Evolutionary conservation across 345 rosid genomes (phyloP), one percentile per base, ranked within the genome.

Genomic region (Salix suchowensis): DNA sequence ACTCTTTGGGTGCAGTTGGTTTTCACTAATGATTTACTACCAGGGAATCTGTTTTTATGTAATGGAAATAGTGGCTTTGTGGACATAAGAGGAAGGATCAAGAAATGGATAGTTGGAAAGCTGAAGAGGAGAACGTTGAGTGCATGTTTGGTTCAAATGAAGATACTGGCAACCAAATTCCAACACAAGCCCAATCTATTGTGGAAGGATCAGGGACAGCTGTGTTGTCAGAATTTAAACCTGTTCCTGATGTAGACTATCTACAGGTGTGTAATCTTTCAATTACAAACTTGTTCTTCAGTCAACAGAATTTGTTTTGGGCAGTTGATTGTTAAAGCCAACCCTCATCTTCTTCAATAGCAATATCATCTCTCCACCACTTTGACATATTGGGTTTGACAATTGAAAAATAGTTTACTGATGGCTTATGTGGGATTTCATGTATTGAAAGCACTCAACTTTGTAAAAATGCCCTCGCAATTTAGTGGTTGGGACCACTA

Each of bases 201-300:
- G 96, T 91, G 70, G 97, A 95, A 88, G 97, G 98, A 78, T 81
- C 97, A 44, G 87, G 90, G 77, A 54, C 89, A 64, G 90, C 86
- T 79, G 78, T 84, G 72, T 88, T 89, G 69, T 79, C 94, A 70
- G 91, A 96, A 85, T 83, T 79, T 44, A 90, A 87, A 84, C 97
- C 93, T 15, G 83, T 77, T 32, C 87, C 91, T 67, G 92, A 96
- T 84, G 98, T 93, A 24, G 99, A 96, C 88, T 93, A 93, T 87
- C 85, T 96, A 71, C 99, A 95, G 91, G 99, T 90, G 34, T 68
- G 77, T 69, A 15, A 48, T 74, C 48, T 67, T 70, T 73, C 40
- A n/a, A 44, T 30, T 32, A 12, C 19, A 61, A 67, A 73, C 65
- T 75, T 76, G 30, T 67, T 26, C 44, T 36, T 67, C 26, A 36